Evolutionary conservation across 2,329 filamentous ascomycete genomes (phyloP), one percentile per base, ranked within the genome.

Genomic region (Juglanconis juglandina): DNA sequence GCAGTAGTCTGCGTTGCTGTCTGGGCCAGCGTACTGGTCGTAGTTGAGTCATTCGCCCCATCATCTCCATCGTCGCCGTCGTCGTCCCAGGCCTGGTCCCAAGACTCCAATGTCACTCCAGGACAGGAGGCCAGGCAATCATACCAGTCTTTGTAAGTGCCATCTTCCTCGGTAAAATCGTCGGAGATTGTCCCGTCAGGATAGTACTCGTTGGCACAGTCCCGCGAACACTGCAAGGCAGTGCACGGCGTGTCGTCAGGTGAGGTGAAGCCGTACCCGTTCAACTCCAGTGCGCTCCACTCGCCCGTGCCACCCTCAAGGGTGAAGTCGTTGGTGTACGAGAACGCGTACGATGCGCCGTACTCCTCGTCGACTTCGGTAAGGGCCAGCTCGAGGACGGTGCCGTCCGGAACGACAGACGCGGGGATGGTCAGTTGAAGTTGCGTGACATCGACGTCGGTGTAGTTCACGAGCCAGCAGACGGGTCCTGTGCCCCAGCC

Each of bases 381-480:
- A 6, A 59, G 63, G 6, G 66, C 65, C 65, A 74, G 69, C 62
- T 59, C 66, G 64, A 73, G 71, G 56, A 70, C 70, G 53, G 65
- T 59, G 47, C 51, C 70, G 39, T 65, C 63, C 8, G 71, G 72
- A 3, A 71, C 71, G 17, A 73, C 66, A 48, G 63, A 56, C 46
- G 70, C 65, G 4, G 72, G 71, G 60, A 74, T 70, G 24, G 64
- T 68, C 33, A 73, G 62, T 56, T 65, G 66, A 47, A 71, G 39
- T n/a, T 64, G 57, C 6, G 70, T 68, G 14, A 65, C 58, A 51
- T 69, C 66, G 44, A 66, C 62, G 11, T 68, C 60, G 48, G 67
- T 71, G 10, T 66, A 67, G 66, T 73, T 73, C 52, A 68, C 49
- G 37, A 74, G 70, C 61, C 69, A 71, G 67, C 71, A 74, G 8